Evolutionary conservation across 371 early-diverging fungal genomes (phyloP), one percentile per base, ranked within the genome.

Genomic region (Mucor mucedo): DNA sequence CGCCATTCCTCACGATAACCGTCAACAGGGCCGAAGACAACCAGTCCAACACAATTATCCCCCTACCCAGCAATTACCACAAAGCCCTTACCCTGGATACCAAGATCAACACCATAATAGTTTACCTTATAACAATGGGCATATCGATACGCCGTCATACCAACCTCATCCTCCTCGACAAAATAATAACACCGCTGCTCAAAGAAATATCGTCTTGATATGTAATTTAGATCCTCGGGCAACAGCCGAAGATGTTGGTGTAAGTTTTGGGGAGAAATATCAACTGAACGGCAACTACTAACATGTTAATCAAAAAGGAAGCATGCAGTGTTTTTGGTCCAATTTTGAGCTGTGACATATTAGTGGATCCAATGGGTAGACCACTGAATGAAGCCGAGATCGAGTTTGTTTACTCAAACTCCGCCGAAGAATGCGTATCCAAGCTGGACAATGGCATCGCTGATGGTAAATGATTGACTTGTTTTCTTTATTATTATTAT

Each of bases 221-320:
- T 79, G 80, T 32, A 85, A 85, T 56, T 63, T 85, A 55, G 86
- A 87, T 62, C 83, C 81, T 52, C 80, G 73, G 50, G 84, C 84
- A 10, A 85, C 78, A 52, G 80, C 85, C 21, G 82, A 83, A 21
- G 87, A 87, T 70, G 80, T 87, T 35, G 78, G 78, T 60, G 87
- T 82, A 82, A 66, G 63, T 49, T 29, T 38, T 21, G 27, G 11
- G 7, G 21, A 11, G 21, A 21, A 47, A 47, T 8, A 47, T 8
- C 8, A 47, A 47, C 21, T 6, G 9, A 5, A 47, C 16, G 21
- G 8, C 8, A 21, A 47, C 21, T 21, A 21, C n/a, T 47, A n/a
- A n/a, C 21, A 16, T 47, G 10, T 50, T 50, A 30, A 27, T 4
- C 27, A 28, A n/a, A n/a, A 48, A 69, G 70, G 70, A 69, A 39